These are phyloP conservation scores for Saccharomycopsis sp. DNA, from an alignment of 805 yeast genomes.

Conservation along the genomic window DNA sequence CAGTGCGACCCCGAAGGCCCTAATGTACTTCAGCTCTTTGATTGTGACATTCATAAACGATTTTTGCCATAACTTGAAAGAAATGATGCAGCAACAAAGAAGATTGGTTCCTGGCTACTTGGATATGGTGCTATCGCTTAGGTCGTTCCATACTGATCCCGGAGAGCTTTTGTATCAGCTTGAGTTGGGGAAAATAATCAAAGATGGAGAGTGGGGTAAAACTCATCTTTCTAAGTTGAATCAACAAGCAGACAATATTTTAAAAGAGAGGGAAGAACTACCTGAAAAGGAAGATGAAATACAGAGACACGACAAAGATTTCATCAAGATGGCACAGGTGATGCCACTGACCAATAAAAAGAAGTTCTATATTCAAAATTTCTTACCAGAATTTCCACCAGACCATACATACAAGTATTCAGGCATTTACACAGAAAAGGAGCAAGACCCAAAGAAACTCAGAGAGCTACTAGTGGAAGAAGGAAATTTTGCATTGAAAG, in stretches of 20 bases:
- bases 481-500: constrained; percentile 64
- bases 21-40: constrained; percentile 14
- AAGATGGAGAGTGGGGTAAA: constrained; percentile 2
- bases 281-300: constrained; percentile 10
- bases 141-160: constrained; percentile 9
- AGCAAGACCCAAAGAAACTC: constrained; percentile 62
- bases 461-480: constrained; percentile 71
- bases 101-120: constrained; percentile 18
- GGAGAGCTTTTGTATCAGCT: constrained; percentile 11
- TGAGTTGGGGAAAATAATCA: constrained; percentile 11
- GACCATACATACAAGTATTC: constrained; percentile 84
- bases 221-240: constrained; percentile 3
- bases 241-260: neutral
- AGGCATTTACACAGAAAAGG: constrained; percentile 51
- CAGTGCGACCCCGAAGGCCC: constrained; percentile 9
- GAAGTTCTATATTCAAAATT: constrained; percentile 49
- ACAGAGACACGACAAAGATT: constrained; percentile 13
- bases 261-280: neutral
- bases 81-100: constrained; percentile 16
- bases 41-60: constrained; percentile 14
- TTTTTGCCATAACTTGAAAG: constrained; percentile 7
- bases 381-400: constrained; percentile 88
- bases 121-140: constrained; percentile 13
- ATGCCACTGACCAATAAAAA: constrained; percentile 41
- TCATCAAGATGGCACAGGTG: constrained; percentile 26